A percentile compares a stretch with the other conserved stretches of the same genome.
Conservation (phyloP, 345 rosid genomes). For the Pelargonium nanum region DNA sequence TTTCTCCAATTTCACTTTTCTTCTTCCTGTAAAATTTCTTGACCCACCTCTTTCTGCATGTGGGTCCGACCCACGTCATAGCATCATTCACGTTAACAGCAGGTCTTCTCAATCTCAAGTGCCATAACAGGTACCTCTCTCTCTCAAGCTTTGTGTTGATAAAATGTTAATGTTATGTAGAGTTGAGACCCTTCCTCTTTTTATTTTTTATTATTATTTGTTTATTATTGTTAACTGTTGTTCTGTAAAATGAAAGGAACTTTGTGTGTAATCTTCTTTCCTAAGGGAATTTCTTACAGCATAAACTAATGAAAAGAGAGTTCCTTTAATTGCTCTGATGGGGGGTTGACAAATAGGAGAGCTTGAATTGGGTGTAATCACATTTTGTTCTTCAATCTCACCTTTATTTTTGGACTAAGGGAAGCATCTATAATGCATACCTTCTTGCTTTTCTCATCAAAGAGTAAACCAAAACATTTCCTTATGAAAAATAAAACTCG, state of each 20-base stretch:
- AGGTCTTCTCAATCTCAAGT: neutral
- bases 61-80: neutral
- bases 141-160: neutral
- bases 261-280: neutral
- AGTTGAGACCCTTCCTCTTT: neutral
- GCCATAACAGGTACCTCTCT: neutral
- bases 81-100: neutral
- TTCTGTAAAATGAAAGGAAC: neutral
- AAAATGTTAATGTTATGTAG: neutral
- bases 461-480: conserved; percentile 24
- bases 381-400: conserved; percentile 15
- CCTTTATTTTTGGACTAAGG: conserved; percentile 30
- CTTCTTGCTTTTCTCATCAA: conserved; percentile 46
- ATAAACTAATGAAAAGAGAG: neutral
- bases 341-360: neutral
- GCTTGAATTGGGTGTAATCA: conserved; percentile 34
- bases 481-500: neutral
- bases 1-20: neutral
- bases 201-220: too few relatives aligned
- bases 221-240: too few relatives aligned
- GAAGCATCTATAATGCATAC: conserved; percentile 43
- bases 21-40: neutral
- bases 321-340: neutral
- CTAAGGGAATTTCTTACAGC: neutral
- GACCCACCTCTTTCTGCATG: neutral